Conservation (phyloP, 2,329 filamentous ascomycete genomes). For the Diaporthe capsici region DNA sequence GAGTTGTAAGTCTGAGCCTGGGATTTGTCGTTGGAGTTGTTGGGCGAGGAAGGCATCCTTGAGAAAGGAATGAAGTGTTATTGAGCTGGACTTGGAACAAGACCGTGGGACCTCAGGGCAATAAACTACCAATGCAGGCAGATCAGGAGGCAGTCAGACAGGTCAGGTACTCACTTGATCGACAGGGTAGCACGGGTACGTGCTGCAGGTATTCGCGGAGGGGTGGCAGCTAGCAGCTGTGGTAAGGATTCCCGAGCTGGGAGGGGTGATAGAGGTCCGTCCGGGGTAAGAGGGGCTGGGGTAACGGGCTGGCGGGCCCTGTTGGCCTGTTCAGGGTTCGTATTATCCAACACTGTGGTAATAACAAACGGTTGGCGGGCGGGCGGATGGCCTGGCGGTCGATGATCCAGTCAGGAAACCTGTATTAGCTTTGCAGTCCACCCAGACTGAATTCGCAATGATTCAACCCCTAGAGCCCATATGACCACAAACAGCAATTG, state of each 20-base stretch:
- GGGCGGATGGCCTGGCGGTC: not conserved
- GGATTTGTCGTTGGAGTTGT: slow-evolving; percentile 46
- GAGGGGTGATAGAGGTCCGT: slow-evolving; percentile 35
- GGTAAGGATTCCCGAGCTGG: slow-evolving; percentile 13
- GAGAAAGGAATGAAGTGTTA: slow-evolving; percentile 46
- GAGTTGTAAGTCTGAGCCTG: slow-evolving; percentile 31
- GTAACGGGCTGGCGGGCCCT: slow-evolving; percentile 13
- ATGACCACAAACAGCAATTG: slow-evolving; percentile 15
- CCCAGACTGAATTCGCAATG: not conserved
- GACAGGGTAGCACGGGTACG: slow-evolving; percentile 10
- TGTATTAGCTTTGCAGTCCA: not conserved
- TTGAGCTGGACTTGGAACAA: slow-evolving; percentile 11
- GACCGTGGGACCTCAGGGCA: slow-evolving; percentile 15
- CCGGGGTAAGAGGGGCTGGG: slow-evolving; percentile 35
- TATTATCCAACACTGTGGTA: slow-evolving; percentile 28
- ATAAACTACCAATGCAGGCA: slow-evolving; percentile 20
- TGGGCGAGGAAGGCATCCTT: slow-evolving; percentile 80
- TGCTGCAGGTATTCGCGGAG: slow-evolving; percentile 23
- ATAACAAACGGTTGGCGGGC: not conserved
- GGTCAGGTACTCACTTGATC: slow-evolving; percentile 27
- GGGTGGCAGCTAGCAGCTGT: slow-evolving; percentile 11
- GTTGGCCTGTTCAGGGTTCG: slow-evolving; percentile 6
- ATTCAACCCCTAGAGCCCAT: not conserved
- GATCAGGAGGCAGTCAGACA: slow-evolving; percentile 3
- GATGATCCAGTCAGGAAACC: slow-evolving; percentile 24